Evolutionary conservation across 2,329 filamentous ascomycete genomes (phyloP).

Genomic region (Fusarium sp.): DNA sequence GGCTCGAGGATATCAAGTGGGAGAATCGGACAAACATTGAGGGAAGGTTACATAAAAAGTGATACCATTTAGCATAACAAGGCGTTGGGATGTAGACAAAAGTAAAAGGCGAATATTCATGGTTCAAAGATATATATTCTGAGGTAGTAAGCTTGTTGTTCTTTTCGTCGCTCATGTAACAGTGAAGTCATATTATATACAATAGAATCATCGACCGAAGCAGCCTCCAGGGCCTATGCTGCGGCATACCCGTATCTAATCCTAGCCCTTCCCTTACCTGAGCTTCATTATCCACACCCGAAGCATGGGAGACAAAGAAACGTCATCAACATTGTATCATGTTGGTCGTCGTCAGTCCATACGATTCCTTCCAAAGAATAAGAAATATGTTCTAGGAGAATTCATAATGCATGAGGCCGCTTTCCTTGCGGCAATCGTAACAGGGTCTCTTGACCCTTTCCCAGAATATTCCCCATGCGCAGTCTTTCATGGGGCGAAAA

Average conservation of each 20-base stretch:
- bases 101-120: neutral
- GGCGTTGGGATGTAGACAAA: conserved; percentile 31
- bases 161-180: conserved; percentile 17
- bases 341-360: conserved; percentile 26
- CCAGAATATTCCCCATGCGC: neutral
- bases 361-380: conserved; percentile 7
- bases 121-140: neutral
- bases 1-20: conserved; percentile 87
- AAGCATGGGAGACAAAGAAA: conserved; percentile 13
- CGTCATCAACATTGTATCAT: conserved; percentile 23
- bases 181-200: conserved; percentile 25
- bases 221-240: conserved; percentile 32
- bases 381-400: conserved; percentile 15
- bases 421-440: conserved; percentile 15
- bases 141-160: neutral
- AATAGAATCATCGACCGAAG: conserved; percentile 11
- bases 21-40: conserved; percentile 56
- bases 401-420: conserved; percentile 30
- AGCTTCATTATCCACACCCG: neutral
- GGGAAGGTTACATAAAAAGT: neutral
- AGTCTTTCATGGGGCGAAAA: neutral
- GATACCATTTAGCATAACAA: conserved; percentile 24
- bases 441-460: neutral
- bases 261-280: neutral
- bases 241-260: neutral